Conservation (phyloP, 2,329 filamentous ascomycete species). For the Fusarium sp. region DNA sequence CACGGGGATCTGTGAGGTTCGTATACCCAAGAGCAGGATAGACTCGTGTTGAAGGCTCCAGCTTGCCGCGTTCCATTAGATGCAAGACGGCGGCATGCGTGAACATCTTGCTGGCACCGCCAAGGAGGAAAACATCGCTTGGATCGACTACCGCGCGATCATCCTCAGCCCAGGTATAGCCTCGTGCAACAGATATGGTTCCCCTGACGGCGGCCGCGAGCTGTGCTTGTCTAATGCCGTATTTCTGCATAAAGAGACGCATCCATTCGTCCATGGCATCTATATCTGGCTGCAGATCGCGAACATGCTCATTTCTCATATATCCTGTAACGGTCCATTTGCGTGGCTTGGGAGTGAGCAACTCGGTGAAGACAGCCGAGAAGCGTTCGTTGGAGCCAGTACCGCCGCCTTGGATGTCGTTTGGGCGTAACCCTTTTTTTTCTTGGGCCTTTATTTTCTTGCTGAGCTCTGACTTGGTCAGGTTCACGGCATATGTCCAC, state of each 20-base stretch:
- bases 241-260: constrained; percentile 22
- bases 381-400: constrained; percentile 6
- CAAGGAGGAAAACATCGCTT: constrained; percentile 28
- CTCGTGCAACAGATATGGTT: constrained; percentile 7
- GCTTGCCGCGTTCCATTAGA: not conserved
- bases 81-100: constrained; percentile 20
- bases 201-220: constrained; percentile 12
- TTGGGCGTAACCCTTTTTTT: not conserved
- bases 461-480: constrained; percentile 4
- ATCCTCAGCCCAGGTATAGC: constrained; percentile 34
- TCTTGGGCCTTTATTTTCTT: constrained; percentile 1
- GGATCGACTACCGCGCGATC: constrained; percentile 18
- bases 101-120: constrained; percentile 33
- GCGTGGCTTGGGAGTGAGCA: not conserved
- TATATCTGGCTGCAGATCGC: no score
- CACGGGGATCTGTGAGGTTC: constrained; percentile 10
- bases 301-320: not conserved
- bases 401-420: constrained; percentile 29
- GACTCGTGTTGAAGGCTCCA: constrained; percentile 14
- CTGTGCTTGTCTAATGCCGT: constrained; percentile 34
- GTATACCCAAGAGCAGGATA: constrained; percentile 26
- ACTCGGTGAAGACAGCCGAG: constrained; percentile 27
- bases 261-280: constrained; percentile 11
- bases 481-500: constrained; percentile 12
- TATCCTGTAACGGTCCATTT: constrained; percentile 13